Conservation (phyloP, 1,139 yeast species). For the Spencermartinsiella ligniputridi region DNA sequence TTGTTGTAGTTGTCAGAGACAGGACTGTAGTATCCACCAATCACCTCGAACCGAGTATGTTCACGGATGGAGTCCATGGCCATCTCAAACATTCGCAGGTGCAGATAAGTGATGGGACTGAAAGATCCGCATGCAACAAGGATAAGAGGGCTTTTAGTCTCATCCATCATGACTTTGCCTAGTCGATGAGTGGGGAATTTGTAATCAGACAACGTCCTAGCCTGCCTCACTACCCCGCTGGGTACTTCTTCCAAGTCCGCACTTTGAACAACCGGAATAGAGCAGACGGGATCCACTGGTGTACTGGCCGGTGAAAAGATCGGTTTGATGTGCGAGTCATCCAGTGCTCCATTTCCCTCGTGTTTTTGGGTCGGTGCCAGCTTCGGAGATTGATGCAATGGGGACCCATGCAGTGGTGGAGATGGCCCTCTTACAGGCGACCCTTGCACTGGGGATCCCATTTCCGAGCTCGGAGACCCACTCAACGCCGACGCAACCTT, state of each 20-base stretch:
- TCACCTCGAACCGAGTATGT: constrained; percentile 87
- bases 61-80: constrained; percentile 93
- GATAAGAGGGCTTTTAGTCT: constrained; percentile 81
- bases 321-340: neutral
- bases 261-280: constrained; percentile 40
- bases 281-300: neutral
- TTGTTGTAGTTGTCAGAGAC: constrained; percentile 91
- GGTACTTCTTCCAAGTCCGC: constrained; percentile 98
- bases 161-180: constrained; percentile 65
- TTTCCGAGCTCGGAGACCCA: constrained; percentile 12
- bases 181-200: constrained; percentile 83
- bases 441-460: neutral
- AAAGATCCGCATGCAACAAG: constrained; percentile 97
- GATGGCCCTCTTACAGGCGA: neutral
- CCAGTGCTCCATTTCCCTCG: neutral
- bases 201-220: constrained; percentile 61
- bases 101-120: constrained; percentile 91
- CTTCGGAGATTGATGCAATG: neutral
- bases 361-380: too few relatives aligned
- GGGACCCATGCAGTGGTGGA: neutral
- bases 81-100: constrained; percentile 97
- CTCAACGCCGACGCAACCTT: constrained; percentile 19
- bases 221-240: constrained; percentile 85
- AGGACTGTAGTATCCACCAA: constrained; percentile 98
- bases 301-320: neutral